Conservation (phyloP, 1,284 basidiomycete genomes). For the Cutaneotrichosporon daszewskae region DNA sequence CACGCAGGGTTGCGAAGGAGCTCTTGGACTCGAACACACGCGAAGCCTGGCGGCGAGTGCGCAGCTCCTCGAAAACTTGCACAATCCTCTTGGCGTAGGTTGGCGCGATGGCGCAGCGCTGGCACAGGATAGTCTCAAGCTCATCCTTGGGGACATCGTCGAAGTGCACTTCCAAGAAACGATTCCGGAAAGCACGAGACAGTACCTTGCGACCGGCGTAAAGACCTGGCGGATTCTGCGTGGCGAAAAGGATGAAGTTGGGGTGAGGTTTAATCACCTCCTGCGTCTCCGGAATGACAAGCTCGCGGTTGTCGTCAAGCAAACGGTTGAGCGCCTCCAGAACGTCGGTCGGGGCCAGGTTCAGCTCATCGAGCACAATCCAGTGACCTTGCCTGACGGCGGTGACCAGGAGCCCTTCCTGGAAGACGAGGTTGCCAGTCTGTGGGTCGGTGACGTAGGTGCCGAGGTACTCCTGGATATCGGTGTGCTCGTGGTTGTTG, state of each 20-base stretch:
- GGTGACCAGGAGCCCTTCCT: conserved; percentile 88
- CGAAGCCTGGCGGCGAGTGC: conserved; percentile 80
- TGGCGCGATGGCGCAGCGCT: conserved; percentile 82
- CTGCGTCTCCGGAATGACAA: conserved; percentile 92
- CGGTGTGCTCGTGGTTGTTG: conserved; percentile 99
- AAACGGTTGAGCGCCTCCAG: conserved; percentile 95
- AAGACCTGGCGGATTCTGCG: conserved; percentile 96
- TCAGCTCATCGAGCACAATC: conserved; percentile 98
- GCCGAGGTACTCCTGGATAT: conserved; percentile 97
- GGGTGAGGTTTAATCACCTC: conserved; percentile 91
- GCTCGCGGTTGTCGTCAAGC: conserved; percentile 94
- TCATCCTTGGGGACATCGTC: conserved; percentile 93
- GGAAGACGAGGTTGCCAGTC: conserved; percentile 88
- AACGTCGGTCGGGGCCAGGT: conserved; percentile 95
- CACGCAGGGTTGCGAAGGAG: conserved; percentile 92
- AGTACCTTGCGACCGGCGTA: conserved; percentile 94
- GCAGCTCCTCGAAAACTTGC: conserved; percentile 84
- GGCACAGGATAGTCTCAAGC: conserved; percentile 84
- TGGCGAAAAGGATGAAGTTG: conserved; percentile 96
- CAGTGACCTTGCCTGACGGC: conserved; percentile 90
- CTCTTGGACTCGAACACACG: conserved; percentile 97
- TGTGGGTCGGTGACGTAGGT: conserved; percentile 90
- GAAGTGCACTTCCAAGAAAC: conserved; percentile 98
- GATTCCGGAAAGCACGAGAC: conserved; percentile 93
- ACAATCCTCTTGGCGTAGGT: conserved; percentile 90